phyloP scores from a whole-genome alignment of 1,284 basidiomycete species.

The Trametes pubescens region DNA sequence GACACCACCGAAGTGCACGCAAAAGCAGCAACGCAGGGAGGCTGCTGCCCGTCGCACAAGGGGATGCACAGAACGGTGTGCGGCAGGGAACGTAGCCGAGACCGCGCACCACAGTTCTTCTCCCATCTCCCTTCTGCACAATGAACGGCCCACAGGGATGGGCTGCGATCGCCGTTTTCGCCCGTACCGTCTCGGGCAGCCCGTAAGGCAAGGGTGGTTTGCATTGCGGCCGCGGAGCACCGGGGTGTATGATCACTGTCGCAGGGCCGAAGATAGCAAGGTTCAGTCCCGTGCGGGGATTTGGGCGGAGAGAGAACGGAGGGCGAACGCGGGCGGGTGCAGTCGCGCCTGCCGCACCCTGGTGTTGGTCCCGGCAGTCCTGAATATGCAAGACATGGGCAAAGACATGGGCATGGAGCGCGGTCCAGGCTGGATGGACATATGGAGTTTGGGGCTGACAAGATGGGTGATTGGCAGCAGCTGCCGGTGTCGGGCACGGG shows the following conservation, averaged over 20 bases:
- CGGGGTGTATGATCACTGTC: neutral
- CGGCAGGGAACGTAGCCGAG: constrained; percentile 4
- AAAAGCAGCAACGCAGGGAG: neutral
- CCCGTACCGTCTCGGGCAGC: neutral
- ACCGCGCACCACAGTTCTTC: neutral
- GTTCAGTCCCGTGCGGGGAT: constrained; percentile 8
- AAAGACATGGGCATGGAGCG: too few species aligned
- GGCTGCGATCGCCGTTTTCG: constrained; percentile 3
- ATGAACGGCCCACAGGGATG: constrained; percentile 14
- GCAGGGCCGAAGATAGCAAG: constrained; percentile 18
- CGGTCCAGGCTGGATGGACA: neutral
- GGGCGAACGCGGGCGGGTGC: constrained; percentile 17
- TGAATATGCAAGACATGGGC: neutral
- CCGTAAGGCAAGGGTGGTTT: neutral
- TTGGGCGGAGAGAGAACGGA: constrained; percentile 18
- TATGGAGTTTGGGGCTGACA: constrained; percentile 11
- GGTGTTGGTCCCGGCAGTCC: neutral
- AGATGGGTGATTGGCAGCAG: constrained; percentile 11
- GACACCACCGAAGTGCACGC: neutral
- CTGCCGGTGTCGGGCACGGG: neutral
- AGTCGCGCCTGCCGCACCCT: neutral
- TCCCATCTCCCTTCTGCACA: constrained; percentile 16
- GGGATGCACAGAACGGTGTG: neutral
- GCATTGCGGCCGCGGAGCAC: constrained; percentile 3
- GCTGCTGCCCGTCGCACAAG: neutral